Conservation (phyloP, 768 basidiomycete species). For the Tylopilus balloui region DNA sequence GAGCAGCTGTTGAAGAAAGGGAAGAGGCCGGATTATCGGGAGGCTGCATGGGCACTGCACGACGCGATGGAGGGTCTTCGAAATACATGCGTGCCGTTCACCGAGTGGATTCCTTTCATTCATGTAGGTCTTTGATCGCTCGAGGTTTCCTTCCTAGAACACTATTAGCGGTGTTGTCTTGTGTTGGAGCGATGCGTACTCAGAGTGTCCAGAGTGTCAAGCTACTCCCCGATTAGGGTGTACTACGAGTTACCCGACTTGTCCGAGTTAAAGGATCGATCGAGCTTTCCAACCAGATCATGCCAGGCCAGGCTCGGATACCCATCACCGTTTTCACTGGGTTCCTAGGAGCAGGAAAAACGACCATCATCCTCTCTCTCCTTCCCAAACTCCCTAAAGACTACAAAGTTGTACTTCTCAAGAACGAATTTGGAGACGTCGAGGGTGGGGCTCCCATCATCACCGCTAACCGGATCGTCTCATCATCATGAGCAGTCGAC, state of each 20-base stretch:
- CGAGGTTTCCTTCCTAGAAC: too few species aligned
- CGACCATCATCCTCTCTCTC: conserved; percentile 75
- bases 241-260: neutral
- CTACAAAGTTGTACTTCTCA: conserved; percentile 86
- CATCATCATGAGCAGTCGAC: conserved; percentile 56
- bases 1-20: neutral
- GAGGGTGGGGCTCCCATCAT: conserved; percentile 49
- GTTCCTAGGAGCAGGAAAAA: conserved; percentile 81
- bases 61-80: neutral
- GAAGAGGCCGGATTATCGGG: neutral
- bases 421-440: conserved; percentile 96
- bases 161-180: too few species aligned
- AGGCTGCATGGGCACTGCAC: neutral
- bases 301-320: conserved; percentile 10
- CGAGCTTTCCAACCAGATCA: neutral
- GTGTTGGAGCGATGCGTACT: too few species aligned
- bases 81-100: neutral
- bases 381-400: conserved; percentile 77
- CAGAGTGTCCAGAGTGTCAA: too few species aligned
- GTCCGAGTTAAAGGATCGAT: neutral
- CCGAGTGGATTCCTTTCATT: too few species aligned
- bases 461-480: neutral
- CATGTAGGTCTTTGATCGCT: too few species aligned
- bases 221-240: too few species aligned
- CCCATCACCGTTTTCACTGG: conserved; percentile 97